phyloP scores from a whole-genome alignment of 768 basidiomycete species.

The Leccinum incarnatum region DNA sequence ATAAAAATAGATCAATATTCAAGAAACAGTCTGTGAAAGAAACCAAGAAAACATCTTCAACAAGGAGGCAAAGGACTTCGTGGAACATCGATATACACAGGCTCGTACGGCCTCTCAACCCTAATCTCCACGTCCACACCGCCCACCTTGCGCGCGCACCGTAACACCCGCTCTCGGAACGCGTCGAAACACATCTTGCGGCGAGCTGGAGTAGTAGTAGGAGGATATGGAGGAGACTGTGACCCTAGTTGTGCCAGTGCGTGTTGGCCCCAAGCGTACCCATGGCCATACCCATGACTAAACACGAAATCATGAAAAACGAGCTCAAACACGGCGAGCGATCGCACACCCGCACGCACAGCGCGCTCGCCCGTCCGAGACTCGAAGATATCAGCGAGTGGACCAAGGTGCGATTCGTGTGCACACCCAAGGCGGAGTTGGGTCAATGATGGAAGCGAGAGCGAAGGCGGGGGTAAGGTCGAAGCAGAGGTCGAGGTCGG shows the following conservation, averaged over 20 bases:
- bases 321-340: constrained; percentile 19
- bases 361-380: constrained; percentile 18
- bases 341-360: constrained; percentile 2
- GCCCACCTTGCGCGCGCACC: constrained; percentile 19
- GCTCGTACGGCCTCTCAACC: constrained; percentile 28
- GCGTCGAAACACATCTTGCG: constrained; percentile 17
- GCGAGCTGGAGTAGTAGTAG: background rate
- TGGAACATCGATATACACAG: constrained; percentile 19
- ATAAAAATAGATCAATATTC: background rate
- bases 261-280: background rate
- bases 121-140: constrained; percentile 23
- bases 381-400: constrained; percentile 17
- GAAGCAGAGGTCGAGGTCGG: no score
- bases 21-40: background rate
- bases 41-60: background rate
- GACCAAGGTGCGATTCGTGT: constrained; percentile 17
- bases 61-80: background rate
- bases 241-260: background rate
- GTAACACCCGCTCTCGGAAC: constrained; percentile 20
- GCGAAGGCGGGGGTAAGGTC: background rate
- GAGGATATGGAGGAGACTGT: background rate
- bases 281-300: background rate
- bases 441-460: constrained; percentile 16
- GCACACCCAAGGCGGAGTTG: constrained; percentile 23
- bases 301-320: constrained; percentile 25